A percentile compares a stretch with the other conserved stretches of the same genome.
Evolutionary conservation across 2,329 filamentous ascomycete species (phyloP).

Genomic region (Graphilbum ipis-grandicollis): DNA sequence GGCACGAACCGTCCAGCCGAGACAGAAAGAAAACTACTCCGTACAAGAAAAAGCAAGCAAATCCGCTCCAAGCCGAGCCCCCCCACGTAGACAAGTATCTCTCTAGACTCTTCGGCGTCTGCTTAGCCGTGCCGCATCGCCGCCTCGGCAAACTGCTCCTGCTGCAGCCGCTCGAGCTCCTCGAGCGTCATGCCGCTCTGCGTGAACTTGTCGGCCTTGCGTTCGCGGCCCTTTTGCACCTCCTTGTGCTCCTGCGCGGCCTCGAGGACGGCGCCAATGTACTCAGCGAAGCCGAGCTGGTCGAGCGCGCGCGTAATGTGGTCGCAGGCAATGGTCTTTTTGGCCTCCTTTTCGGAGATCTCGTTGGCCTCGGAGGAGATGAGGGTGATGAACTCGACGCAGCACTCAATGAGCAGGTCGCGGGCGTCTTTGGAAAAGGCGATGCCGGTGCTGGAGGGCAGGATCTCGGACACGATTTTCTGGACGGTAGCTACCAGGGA

Average conservation of each 20-base stretch:
- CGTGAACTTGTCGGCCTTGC: conserved; percentile 94
- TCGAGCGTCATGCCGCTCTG: conserved; percentile 85
- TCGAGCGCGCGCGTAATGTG: conserved; percentile 92
- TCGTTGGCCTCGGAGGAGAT: conserved; percentile 98
- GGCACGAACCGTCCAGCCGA: neutral
- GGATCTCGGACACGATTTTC: conserved; percentile 86
- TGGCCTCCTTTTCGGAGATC: conserved; percentile 95
- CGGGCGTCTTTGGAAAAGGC: conserved; percentile 90
- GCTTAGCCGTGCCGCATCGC: conserved; percentile 47
- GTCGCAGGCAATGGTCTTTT: conserved; percentile 97
- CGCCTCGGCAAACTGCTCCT: conserved; percentile 77
- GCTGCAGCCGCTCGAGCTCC: conserved; percentile 73
- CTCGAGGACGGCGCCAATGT: conserved; percentile 72
- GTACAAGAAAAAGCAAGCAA: neutral
- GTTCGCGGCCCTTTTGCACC: conserved; percentile 81
- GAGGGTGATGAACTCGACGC: conserved; percentile 96
- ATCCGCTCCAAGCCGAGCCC: neutral
- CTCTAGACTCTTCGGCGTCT: too few species aligned
- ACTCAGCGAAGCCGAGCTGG: conserved; percentile 82
- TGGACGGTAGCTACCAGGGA: conserved; percentile 43
- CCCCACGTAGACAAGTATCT: too few species aligned
- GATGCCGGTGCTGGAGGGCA: conserved; percentile 56
- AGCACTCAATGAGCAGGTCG: conserved; percentile 93
- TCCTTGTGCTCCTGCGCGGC: conserved; percentile 88
- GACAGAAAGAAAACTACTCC: neutral